phyloP scores from a whole-genome alignment of 1,284 basidiomycete species.

The Blastosporella zonata region DNA sequence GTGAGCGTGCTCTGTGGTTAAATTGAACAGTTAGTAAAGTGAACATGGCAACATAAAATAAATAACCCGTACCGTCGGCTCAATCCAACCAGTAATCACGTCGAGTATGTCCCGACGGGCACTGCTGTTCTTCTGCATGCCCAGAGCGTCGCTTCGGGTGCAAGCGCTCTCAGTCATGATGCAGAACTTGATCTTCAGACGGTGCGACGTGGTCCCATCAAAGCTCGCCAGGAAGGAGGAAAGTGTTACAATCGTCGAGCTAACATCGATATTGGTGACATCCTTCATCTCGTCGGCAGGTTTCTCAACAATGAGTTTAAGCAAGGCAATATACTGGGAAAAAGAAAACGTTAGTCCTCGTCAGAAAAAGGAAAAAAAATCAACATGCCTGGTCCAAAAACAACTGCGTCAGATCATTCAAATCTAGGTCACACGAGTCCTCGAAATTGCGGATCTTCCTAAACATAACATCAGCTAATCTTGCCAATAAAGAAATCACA shows the following conservation, averaged over 20 bases:
- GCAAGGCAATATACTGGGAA: slow-evolving; percentile 65
- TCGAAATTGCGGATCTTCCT: slow-evolving; percentile 31
- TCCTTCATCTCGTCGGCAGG: slow-evolving; percentile 58
- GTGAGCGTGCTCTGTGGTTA: slow-evolving; percentile 19
- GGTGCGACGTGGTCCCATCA: slow-evolving; percentile 49
- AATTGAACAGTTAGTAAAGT: slow-evolving; percentile 11
- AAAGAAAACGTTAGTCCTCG: background rate
- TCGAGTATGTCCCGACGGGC: slow-evolving; percentile 74
- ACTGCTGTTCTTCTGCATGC: slow-evolving; percentile 63
- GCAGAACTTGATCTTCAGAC: slow-evolving; percentile 78
- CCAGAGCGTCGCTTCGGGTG: slow-evolving; percentile 57
- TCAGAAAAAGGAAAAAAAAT: background rate
- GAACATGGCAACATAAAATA: background rate
- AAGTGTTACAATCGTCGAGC: slow-evolving; percentile 60
- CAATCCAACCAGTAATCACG: slow-evolving; percentile 75
- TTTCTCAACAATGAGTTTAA: slow-evolving; percentile 77
- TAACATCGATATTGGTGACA: slow-evolving; percentile 68
- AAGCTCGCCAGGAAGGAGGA: slow-evolving; percentile 68
- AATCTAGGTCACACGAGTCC: slow-evolving; percentile 25
- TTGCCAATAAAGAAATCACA: background rate
- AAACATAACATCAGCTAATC: background rate
- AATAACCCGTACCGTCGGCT: slow-evolving; percentile 42
- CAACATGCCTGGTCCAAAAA: slow-evolving; percentile 71
- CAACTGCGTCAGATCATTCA: slow-evolving; percentile 55
- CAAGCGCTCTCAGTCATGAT: slow-evolving; percentile 69